Base-by-base conservation (phyloP, 352 stramenopile species). In the Globisporangium spinosum region DNA sequence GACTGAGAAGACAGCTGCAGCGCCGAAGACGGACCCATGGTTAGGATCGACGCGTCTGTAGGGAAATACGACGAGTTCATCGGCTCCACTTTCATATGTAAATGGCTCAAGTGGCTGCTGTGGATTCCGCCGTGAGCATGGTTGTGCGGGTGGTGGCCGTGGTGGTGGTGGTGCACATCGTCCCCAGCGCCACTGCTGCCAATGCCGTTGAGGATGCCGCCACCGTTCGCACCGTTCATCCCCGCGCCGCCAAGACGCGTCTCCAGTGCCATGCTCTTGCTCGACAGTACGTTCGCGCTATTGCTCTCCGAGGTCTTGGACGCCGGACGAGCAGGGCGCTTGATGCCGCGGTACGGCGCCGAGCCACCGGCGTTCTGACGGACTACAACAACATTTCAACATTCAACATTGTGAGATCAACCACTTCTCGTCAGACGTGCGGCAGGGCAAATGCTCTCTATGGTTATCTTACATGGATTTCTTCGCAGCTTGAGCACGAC, bases 401-500 rank as follows among this genome's bases (percentile, higher is more conserved):
- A 43, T 32, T 73, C n/a, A 20, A 2, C 12, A 32, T 29, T 62
- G 38, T 59, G 51, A 47, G 38, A 38, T 47, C 38, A 47, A 20
- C 4, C 43, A 23, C 5, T 51, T 51, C 2, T 22, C 17, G 8
- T 23, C 43, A 51, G 17, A 12, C 7, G 10, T 12, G 32, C 7
- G 17, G 15, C 5, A 51, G 2, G 8, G 43, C 43, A 23, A 51
- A 51, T 6, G 17, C 5, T 51, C 17, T 17, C 3, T 45, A 45
- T 2, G 38, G 13, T 6, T 20, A 47, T 85, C 82, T 67, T 87
- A 93, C 84, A 93, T 68, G 85, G 85, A 78, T 93, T 93, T 53
- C 85, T 74, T 62, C 85, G 82, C 40, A 93, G 74, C 65, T 91
- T 91, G 47, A 93, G 79, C 69, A 93, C 83, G 58, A 93, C 85